Base-by-base conservation (phyloP, 1,284 basidiomycete genomes). In the Clitocybe nebularis region DNA sequence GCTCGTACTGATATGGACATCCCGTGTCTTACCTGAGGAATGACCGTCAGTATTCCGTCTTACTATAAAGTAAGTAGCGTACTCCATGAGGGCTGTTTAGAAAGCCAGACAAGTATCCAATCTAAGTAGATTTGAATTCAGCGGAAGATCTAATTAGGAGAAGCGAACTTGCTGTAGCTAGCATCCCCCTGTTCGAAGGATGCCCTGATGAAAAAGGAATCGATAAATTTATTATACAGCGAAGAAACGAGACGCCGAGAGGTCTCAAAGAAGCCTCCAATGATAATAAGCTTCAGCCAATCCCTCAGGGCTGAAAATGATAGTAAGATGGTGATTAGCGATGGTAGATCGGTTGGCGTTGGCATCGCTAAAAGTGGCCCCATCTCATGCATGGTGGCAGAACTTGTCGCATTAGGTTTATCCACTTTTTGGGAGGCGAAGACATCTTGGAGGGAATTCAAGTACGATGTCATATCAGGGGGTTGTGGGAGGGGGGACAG, bases 91-190 rank as follows among this genome's bases (percentile, higher is more conserved):
- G 68, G 65, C 16, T 75, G 74, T 35, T 66, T 65, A 3, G 72
- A 68, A 3, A 79, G 51, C 76, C 77, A 78, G 21, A 67, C 55
- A 60, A 77, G 68, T 51, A 78, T 67, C 75, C 75, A 76, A 20
- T 65, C 69, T 69, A 36, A 19, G 9, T 9, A 35, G 20, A 37
- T 5, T 24, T 25, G 22, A 41, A 34, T 11, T 11, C 14, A 11
- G 44, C 7, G 23, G 10, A 4, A 23, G 10, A 10, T 16, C 13
- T 1, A n/a, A 16, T 10, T 16, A 19, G 25, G 16, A 5, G 20
- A 17, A 17, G 37, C 20, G 10, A 32, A 47, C 53, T 25, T 41
- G 53, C 54, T 39, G 25, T 55, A 57, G 42, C 53, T 53, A 10
- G 37, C 20, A 34, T 57, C 55, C 5, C 49, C 34, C 24, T 57